Evolutionary conservation across 2,329 filamentous ascomycete species (phyloP).

Genomic region (Cladophialophora carrionii): DNA sequence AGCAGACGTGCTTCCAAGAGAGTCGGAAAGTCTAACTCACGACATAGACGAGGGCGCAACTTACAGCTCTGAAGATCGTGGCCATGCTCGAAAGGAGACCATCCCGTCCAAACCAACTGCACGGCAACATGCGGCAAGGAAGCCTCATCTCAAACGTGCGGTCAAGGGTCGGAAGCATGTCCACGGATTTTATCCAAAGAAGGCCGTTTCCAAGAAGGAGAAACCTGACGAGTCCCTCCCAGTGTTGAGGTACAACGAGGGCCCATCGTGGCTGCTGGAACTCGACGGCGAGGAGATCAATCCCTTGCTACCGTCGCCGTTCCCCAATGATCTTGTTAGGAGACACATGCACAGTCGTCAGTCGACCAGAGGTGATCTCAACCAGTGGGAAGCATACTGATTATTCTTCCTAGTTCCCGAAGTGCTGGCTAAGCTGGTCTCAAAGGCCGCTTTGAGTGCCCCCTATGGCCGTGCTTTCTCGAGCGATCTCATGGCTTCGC

Average conservation of each 20-base stretch:
- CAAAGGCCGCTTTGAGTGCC: slow-evolving; percentile 10
- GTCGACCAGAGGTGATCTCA: neutral
- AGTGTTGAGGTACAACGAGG: neutral
- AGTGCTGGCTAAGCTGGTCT: slow-evolving; percentile 18
- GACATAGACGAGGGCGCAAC: neutral
- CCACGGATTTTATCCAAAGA: neutral
- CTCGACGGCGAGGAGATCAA: slow-evolving; percentile 11
- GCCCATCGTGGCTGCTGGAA: slow-evolving; percentile 6
- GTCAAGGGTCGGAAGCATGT: slow-evolving; percentile 10
- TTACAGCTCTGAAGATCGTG: neutral
- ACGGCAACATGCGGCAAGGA: neutral
- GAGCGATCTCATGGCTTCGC: slow-evolving; percentile 12
- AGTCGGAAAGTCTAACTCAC: neutral
- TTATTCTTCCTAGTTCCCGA: slow-evolving; percentile 6
- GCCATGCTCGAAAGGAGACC: neutral
- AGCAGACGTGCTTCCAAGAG: neutral
- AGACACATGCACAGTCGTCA: slow-evolving; percentile 14
- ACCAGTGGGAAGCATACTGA: neutral
- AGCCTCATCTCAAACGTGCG: slow-evolving; percentile 5
- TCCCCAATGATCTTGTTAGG: slow-evolving; percentile 16
- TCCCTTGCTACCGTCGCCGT: slow-evolving; percentile 8
- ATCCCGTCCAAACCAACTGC: neutral
- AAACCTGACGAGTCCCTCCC: neutral
- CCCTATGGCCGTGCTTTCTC: slow-evolving; percentile 21
- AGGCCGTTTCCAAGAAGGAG: neutral